Conservation (phyloP, 768 basidiomycete genomes). For the Gyrodon lividus region DNA sequence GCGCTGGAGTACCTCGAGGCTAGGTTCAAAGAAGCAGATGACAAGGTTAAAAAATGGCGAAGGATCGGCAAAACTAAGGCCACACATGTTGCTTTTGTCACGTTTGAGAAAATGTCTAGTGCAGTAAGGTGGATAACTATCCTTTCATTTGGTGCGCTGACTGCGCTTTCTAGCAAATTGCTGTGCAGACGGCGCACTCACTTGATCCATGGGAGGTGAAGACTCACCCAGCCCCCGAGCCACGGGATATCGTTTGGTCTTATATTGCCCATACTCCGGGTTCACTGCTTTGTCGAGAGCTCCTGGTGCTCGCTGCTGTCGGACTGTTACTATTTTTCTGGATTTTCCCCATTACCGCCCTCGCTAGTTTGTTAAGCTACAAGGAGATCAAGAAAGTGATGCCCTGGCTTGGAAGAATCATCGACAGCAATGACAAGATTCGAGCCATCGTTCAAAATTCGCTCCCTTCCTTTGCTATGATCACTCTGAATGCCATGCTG, state of each 20-base stretch:
- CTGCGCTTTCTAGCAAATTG: constrained; percentile 68
- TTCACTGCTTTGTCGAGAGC: constrained; percentile 61
- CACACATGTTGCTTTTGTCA: constrained; percentile 88
- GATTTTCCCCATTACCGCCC: constrained; percentile 85
- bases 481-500: constrained; percentile 81
- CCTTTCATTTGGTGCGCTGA: neutral
- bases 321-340: constrained; percentile 82
- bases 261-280: constrained; percentile 72
- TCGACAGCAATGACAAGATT: constrained; percentile 78
- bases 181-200: constrained; percentile 79
- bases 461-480: constrained; percentile 87
- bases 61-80: constrained; percentile 73
- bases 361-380: constrained; percentile 88
- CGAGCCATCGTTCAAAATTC: constrained; percentile 93
- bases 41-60: constrained; percentile 74
- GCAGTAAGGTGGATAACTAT: constrained; percentile 54
- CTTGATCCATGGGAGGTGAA: constrained; percentile 61
- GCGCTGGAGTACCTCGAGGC: constrained; percentile 86
- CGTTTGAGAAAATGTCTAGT: constrained; percentile 93
- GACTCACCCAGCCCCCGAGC: constrained; percentile 85
- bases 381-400: constrained; percentile 87
- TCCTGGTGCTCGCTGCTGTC: constrained; percentile 70
- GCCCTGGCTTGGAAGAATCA: constrained; percentile 85
- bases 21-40: constrained; percentile 79
- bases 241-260: constrained; percentile 93